Percentiles rank a stretch among this genome's conserved stretches.
phyloP scores from a whole-genome alignment of 305 asterid genomes.

The Ajuga reptans region DNA sequence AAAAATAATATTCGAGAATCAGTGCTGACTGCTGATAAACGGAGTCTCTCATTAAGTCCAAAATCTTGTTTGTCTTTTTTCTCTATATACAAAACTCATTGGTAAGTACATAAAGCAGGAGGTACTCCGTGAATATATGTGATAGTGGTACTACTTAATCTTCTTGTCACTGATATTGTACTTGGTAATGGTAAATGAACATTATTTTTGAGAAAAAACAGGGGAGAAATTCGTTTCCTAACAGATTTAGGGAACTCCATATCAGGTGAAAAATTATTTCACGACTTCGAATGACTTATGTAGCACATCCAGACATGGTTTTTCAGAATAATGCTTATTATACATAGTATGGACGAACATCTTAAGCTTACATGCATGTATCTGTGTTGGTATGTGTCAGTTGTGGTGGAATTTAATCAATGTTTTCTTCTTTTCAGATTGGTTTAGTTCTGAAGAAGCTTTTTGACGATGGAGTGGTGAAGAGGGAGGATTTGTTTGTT shows the following conservation, averaged over 20 bases:
- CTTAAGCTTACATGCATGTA: not conserved
- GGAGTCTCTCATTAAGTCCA: not conserved
- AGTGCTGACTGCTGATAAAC: not conserved
- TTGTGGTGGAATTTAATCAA: not conserved
- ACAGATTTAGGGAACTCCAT: not conserved
- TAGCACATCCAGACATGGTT: not conserved
- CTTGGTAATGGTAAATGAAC: not conserved
- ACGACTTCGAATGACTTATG: not conserved
- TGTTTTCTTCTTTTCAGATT: not conserved
- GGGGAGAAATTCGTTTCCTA: not conserved
- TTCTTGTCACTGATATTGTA: not conserved
- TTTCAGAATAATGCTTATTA: not conserved
- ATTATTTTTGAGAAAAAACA: not conserved
- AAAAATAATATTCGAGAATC: not conserved
- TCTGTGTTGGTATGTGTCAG: not conserved
- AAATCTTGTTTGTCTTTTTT: not conserved
- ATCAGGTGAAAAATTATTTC: not conserved
- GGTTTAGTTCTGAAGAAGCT: not conserved
- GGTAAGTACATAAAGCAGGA: not conserved
- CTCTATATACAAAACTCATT: not conserved
- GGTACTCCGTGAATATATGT: not conserved
- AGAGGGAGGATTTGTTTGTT: not conserved
- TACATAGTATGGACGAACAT: not conserved
- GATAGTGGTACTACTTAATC: not conserved
- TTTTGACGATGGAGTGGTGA: not conserved